Conservation (phyloP, 371 early-diverging fungal genomes). For the Syncephalastrum racemosum region DNA sequence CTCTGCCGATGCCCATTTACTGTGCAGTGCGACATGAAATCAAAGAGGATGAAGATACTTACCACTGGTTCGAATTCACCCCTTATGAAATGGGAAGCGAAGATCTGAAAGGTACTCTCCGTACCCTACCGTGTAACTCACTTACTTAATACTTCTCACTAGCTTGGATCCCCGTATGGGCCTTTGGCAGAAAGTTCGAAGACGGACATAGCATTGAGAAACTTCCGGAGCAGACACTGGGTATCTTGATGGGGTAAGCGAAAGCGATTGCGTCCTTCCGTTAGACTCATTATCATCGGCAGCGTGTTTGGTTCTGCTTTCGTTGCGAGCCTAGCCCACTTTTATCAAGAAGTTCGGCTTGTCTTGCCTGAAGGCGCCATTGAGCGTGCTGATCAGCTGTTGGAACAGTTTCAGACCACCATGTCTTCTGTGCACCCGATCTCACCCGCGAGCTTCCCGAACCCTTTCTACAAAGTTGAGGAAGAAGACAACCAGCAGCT, state of each 20-base stretch:
- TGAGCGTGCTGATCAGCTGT: constrained; percentile 28
- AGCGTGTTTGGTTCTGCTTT: constrained; percentile 64
- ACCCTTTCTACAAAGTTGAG: constrained; percentile 48
- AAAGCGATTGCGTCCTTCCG: neutral
- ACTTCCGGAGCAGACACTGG: constrained; percentile 64
- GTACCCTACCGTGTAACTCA: neutral
- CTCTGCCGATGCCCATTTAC: constrained; percentile 71
- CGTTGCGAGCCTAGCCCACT: constrained; percentile 63
- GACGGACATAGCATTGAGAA: constrained; percentile 53
- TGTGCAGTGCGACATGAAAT: constrained; percentile 67
- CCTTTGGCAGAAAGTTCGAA: constrained; percentile 69
- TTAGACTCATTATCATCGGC: neutral
- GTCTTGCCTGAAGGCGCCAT: constrained; percentile 30
- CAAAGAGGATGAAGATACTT: constrained; percentile 24
- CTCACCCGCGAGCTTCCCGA: constrained; percentile 54
- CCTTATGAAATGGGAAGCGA: constrained; percentile 77
- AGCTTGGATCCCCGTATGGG: constrained; percentile 75
- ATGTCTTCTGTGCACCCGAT: constrained; percentile 52
- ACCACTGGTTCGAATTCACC: constrained; percentile 79
- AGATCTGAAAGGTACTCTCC: constrained; percentile 55
- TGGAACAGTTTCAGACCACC: constrained; percentile 42
- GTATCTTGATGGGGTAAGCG: constrained; percentile 57
- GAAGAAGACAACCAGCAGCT: constrained; percentile 23
- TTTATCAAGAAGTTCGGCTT: constrained; percentile 51
- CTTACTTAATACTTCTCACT: neutral